These are phyloP conservation scores for Auricularia cornea DNA, from an alignment of 768 basidiomycete genomes.

Conservation along the genomic window DNA sequence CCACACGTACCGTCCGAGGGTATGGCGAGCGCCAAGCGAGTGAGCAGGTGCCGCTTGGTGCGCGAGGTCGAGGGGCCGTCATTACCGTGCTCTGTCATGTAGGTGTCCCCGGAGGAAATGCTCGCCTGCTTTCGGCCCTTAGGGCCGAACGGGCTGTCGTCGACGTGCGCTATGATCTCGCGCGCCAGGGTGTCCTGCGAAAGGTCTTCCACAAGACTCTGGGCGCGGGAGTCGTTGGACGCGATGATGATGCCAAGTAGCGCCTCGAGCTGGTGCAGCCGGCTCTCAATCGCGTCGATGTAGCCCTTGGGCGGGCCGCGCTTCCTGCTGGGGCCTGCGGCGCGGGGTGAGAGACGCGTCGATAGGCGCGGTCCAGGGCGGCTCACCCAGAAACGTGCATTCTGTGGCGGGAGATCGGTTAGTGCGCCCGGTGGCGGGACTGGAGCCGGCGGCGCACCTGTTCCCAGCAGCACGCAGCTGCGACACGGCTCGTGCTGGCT, in stretches of 20 bases:
- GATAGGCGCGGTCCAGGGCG: neutral
- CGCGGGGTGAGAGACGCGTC: neutral
- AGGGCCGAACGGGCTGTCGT: constrained; percentile 69
- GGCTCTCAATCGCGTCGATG: constrained; percentile 89
- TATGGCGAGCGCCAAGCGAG: neutral
- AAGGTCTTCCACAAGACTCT: constrained; percentile 32
- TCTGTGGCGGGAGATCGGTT: neutral
- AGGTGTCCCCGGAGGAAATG: neutral
- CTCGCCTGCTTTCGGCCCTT: constrained; percentile 39
- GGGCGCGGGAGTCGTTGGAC: constrained; percentile 39
- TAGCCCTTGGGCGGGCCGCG: constrained; percentile 90
- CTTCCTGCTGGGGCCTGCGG: constrained; percentile 54
- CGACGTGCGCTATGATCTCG: constrained; percentile 77
- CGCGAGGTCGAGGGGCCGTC: neutral
- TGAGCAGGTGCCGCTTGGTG: neutral
- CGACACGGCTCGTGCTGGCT: constrained; percentile 58
- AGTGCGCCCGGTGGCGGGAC: neutral
- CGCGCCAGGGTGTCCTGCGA: constrained; percentile 68
- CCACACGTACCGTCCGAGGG: neutral
- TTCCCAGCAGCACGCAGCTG: constrained; percentile 49
- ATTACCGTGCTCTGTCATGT: neutral
- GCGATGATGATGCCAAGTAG: constrained; percentile 74
- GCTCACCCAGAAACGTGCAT: constrained; percentile 60
- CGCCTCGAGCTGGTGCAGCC: constrained; percentile 86
- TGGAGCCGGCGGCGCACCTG: constrained; percentile 29